phyloP scores from a whole-genome alignment of 2,329 filamentous ascomycete genomes.

The Colletotrichum camelliae region DNA sequence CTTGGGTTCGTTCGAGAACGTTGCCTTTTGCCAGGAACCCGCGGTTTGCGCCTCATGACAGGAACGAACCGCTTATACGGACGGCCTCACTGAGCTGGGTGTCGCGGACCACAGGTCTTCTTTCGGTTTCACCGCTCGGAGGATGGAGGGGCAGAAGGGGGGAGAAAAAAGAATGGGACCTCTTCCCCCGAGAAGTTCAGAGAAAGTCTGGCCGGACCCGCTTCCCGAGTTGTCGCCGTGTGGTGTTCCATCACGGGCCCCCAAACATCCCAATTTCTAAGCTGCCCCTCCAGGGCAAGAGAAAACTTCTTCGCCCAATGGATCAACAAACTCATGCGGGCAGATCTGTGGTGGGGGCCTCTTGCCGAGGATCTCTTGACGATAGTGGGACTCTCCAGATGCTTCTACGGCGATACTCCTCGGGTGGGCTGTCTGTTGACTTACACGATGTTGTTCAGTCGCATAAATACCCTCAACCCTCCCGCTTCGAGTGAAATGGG shows the following conservation, averaged over 20 bases:
- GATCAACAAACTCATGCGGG: neutral
- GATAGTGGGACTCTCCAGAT: slow-evolving; percentile 17
- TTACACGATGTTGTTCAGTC: neutral
- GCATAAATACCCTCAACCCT: slow-evolving; percentile 9
- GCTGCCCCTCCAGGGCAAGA: neutral
- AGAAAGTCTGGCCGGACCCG: neutral
- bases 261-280: neutral
- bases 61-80: neutral
- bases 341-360: slow-evolving; percentile 4
- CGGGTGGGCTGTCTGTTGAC: neutral
- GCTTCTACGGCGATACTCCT: neutral
- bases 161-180: neutral
- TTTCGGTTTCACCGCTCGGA: slow-evolving; percentile 12
- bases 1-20: slow-evolving; percentile 1
- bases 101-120: neutral
- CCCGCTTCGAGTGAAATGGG: neutral
- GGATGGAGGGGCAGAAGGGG: neutral
- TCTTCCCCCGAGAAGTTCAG: neutral
- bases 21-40: slow-evolving; percentile 1
- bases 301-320: slow-evolving; percentile 10
- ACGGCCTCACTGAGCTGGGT: neutral
- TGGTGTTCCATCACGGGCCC: neutral
- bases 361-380: neutral
- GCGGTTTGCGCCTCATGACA: neutral
- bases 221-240: slow-evolving; percentile 20